A percentile compares a stretch with the other conserved stretches of the same genome.
phyloP scores from a whole-genome alignment of 345 rosid genomes.

The Gossypioides kirkii region DNA sequence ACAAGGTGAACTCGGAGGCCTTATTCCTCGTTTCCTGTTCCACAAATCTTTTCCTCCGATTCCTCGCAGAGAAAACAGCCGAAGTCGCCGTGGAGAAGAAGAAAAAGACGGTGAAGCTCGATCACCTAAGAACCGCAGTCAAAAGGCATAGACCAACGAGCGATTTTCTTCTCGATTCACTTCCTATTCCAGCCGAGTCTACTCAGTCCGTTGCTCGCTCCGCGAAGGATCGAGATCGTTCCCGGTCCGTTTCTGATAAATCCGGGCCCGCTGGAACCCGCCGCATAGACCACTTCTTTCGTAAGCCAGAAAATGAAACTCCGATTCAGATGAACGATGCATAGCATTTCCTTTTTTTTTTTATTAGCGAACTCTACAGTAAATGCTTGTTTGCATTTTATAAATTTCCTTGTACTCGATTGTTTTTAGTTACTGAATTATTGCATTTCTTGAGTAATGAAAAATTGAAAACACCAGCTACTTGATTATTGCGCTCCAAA shows the following conservation, averaged over 20 bases:
- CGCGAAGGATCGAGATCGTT: constrained; percentile 18
- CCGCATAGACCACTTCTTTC: constrained; percentile 61
- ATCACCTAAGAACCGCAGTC: constrained; percentile 58
- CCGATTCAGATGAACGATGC: constrained; percentile 29
- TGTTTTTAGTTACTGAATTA: background rate
- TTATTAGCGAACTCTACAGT: background rate
- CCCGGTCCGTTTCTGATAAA: constrained; percentile 11
- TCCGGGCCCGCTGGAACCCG: constrained; percentile 16
- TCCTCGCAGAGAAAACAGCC: constrained; percentile 65
- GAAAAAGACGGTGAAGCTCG: constrained; percentile 61
- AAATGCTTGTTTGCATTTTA: background rate
- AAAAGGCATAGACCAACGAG: constrained; percentile 70
- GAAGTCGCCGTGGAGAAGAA: constrained; percentile 57
- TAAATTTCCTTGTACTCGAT: background rate
- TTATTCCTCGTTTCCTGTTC: constrained; percentile 56
- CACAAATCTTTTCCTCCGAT: constrained; percentile 61
- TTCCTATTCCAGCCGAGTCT: constrained; percentile 47
- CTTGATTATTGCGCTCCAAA: background rate
- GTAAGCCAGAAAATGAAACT: constrained; percentile 33
- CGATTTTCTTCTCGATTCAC: constrained; percentile 87
- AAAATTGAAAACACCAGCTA: background rate
- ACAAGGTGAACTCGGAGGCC: constrained; percentile 82
- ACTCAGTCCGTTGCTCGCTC: constrained; percentile 26
- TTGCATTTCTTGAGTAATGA: background rate
- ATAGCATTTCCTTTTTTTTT: constrained; percentile 14